Evolutionary conservation across 495 filamentous ascomycete genomes (phyloP).

Genomic region (Lasiosphaeria miniovina): DNA sequence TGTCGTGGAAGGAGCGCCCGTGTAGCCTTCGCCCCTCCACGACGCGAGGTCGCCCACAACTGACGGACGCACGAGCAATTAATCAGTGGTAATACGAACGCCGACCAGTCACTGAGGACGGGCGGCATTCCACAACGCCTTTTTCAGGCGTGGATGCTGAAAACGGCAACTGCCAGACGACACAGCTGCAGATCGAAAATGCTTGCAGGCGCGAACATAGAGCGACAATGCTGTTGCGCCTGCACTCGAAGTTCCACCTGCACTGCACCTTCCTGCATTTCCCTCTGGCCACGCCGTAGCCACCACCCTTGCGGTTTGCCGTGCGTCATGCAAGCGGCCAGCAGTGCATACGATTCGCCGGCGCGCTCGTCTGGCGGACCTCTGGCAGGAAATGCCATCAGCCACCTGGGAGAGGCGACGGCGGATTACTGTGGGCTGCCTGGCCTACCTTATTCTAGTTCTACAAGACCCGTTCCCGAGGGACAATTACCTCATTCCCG

Average conservation of each 20-base stretch:
- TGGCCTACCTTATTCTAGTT: not conserved
- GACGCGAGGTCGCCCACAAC: no score
- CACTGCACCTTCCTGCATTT: constrained; percentile 1
- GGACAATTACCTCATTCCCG: not conserved
- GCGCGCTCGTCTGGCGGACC: not conserved
- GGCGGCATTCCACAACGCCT: no score
- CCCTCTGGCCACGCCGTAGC: not conserved
- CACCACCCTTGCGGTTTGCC: not conserved
- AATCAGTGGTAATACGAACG: no score
- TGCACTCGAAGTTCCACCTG: not conserved
- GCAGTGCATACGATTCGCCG: not conserved
- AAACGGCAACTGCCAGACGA: no score
- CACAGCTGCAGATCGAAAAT: no score
- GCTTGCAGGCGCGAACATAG: no score
- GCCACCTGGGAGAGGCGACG: not conserved
- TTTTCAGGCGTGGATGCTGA: no score
- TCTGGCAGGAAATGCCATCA: not conserved
- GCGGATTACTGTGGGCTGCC: not conserved
- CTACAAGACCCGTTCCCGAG: not conserved
- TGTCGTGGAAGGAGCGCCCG: no score
- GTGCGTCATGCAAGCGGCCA: not conserved
- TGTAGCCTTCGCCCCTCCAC: no score
- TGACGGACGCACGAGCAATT: no score
- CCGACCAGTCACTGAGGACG: no score
- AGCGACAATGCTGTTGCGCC: not conserved